Evolutionary conservation across 2,329 filamentous ascomycete species (phyloP).

Genomic region (Sclerotinia subarctica): DNA sequence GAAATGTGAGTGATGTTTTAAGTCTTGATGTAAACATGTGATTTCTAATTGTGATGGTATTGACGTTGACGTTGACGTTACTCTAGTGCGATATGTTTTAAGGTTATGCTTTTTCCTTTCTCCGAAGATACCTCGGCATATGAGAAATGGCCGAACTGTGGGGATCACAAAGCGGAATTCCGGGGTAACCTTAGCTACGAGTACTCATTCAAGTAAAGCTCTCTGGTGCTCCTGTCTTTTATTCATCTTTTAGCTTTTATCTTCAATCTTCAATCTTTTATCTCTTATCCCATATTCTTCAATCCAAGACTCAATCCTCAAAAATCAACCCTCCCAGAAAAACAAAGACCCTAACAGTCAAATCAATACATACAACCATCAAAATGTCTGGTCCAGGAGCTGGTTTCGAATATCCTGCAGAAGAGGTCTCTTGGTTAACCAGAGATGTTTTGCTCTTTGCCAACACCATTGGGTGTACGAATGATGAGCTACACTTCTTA

Average conservation of each 20-base stretch:
- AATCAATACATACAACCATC: slow-evolving; percentile 5
- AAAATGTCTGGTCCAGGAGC: slow-evolving; percentile 46
- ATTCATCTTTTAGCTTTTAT: not conserved
- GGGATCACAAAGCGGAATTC: slow-evolving; percentile 13
- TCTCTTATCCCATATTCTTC: not conserved
- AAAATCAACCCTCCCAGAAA: not conserved
- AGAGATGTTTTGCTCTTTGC: slow-evolving; percentile 88
- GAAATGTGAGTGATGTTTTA: too few species aligned
- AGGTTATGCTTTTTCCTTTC: not conserved
- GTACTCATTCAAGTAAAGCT: not conserved
- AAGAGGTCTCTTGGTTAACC: slow-evolving; percentile 80
- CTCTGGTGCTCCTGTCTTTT: not conserved
- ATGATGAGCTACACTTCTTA: slow-evolving; percentile 87
- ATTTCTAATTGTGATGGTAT: too few species aligned
- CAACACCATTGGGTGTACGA: slow-evolving; percentile 78
- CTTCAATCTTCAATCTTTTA: too few species aligned
- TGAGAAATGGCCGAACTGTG: slow-evolving; percentile 14
- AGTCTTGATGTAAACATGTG: too few species aligned
- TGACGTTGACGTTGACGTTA: too few species aligned
- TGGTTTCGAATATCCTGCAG: slow-evolving; percentile 76
- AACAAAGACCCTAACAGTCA: not conserved
- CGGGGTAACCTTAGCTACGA: slow-evolving; percentile 13
- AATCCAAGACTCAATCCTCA: not conserved
- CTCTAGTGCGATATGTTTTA: too few species aligned
- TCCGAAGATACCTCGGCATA: slow-evolving; percentile 18